Evolutionary conservation across 208 protist species (phyloP).

Genomic region (Spongospora subterranea): DNA sequence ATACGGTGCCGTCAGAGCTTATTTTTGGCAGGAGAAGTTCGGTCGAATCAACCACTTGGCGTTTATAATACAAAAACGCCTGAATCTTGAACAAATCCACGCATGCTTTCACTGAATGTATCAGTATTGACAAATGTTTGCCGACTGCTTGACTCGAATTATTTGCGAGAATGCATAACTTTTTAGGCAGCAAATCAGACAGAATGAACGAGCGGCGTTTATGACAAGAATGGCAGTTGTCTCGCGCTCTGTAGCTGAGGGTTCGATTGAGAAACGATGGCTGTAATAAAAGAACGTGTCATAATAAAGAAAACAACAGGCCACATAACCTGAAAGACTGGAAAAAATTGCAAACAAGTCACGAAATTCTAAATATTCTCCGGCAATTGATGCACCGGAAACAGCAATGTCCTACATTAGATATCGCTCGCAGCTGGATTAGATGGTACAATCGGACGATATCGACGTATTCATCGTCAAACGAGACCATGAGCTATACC

Average conservation of each 20-base stretch:
- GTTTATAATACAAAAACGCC: neutral
- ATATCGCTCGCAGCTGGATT: neutral
- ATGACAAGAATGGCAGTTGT: neutral
- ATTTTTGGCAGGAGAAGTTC: neutral
- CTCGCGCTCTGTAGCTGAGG: neutral
- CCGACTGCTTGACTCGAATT: neutral
- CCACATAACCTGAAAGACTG: no score
- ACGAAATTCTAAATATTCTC: no score
- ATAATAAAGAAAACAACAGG: no score
- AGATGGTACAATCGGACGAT: neutral
- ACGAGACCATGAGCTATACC: neutral
- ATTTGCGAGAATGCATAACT: neutral
- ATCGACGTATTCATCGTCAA: neutral
- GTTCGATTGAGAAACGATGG: slow-evolving; percentile 46
- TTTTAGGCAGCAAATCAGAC: slow-evolving; percentile 8
- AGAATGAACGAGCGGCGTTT: neutral
- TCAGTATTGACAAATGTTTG: slow-evolving; percentile 20
- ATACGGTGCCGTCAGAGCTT: neutral
- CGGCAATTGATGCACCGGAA: no score
- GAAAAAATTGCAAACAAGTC: no score
- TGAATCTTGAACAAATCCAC: neutral
- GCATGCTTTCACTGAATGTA: neutral
- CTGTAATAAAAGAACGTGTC: neutral
- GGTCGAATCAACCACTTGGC: neutral
- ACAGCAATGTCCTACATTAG: no score